Base-by-base conservation (phyloP, 495 filamentous ascomycete genomes). In the Lasiosphaeris hirsuta region DNA sequence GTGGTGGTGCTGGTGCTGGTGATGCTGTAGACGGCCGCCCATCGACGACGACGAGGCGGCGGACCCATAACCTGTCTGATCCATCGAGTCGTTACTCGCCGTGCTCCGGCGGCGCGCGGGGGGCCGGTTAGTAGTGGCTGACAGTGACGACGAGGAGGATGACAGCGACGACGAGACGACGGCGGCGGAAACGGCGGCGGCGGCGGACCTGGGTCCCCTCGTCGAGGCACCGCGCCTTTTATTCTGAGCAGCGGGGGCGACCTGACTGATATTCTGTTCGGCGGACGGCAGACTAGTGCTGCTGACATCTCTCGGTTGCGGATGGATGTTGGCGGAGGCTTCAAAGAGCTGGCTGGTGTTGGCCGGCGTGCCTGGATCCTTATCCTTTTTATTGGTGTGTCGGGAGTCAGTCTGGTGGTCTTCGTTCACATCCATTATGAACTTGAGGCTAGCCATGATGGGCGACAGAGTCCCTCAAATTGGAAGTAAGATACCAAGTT, bases 391-490 rank as follows among this genome's bases (percentile, higher is more conserved):
- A 69, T 65, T 69, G 64, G 68, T 68, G 66, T 67, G 62, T 51
- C 61, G 64, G 64, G 58, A 45, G 57, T 64, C 68, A 43, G 66
- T 59, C 45, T 59, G 63, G 40, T 58, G 58, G 48, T 78, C 75
- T 47, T 76, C 74, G 41, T 63, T 61, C 59, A 71, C 67, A 64
- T 78, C 73, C 74, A 80, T 77, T 52, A 80, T 80, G 56, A 75
- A 74, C 51, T 68, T 74, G 46, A 80, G 67, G 59, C 72, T 76
- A 60, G 74, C 67, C 77, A 80, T 80, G 65, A 63, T 59, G 55
- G 68, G 69, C 63, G 67, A 64, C 57, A 15, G 33, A 62, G 63
- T 61, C 54, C 54, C 74, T 74, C 69, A 71, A 78, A 72, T 68
- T 72, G 72, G 69, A 75, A 72, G 63, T 63, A 57, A 61, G 63